Evolutionary conservation across 2,329 filamentous ascomycete species (phyloP), one percentile per base, ranked within the genome.

Genomic region (Cladosporium sp.): DNA sequence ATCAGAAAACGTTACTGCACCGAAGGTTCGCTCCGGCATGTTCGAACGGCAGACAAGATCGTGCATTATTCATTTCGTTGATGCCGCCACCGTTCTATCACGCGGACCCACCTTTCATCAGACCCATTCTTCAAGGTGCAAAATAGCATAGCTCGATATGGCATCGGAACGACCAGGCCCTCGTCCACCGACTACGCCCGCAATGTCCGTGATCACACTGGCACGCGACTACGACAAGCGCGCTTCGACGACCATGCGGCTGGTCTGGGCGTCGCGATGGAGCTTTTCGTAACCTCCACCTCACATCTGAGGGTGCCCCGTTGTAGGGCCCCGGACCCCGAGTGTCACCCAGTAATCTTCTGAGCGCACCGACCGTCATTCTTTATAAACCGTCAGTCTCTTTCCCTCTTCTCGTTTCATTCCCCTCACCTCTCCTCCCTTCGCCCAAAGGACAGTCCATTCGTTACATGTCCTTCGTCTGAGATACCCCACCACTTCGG

Each of bases 231-330:
- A 45, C 28, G 39, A 25, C 51, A 54, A 54, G 51, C 51, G 51
- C 22, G n/a, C 37, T 24, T 45, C 34, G 28, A 44, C 24, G 39
- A 54, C 37, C 35, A 35, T 25, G 28, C 51, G 25, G 51, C 12
- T 25, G 51, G 51, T 54, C 51, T 54, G 51, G 51, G 51, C 51
- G 39, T 40, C 39, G 51, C 37, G 35, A 32, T 54, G 47, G 39
- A 39, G 37, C 39, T 44, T 36, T 45, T 36, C 32, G 51, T 35
- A 54, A 32, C 51, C 51, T 54, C 51, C 51, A 54, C 51, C 45
- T 45, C 39, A 44, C 51, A 54, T 54, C 51, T 54, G 51, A 54
- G 51, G 51, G 51, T 45, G 51, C 51, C 51, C 51, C 51, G 39
- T 54, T 32, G 39, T 25, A 54, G 37, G 51, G 51, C 51, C 51